Evolutionary conservation across 306 rosid genomes (phyloP).

Genomic region (Quercus cerris): DNA sequence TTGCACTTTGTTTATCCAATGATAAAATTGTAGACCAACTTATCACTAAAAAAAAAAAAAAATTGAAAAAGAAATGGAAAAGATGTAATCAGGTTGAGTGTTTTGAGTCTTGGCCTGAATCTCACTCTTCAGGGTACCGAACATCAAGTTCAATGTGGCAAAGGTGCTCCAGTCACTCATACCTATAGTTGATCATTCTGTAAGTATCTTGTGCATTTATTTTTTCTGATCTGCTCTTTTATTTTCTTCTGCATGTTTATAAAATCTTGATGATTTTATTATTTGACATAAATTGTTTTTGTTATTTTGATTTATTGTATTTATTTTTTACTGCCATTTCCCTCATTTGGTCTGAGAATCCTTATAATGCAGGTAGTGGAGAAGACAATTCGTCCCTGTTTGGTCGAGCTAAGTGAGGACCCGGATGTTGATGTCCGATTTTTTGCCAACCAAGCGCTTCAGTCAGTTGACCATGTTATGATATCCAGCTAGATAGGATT

Average conservation of each 20-base stretch:
- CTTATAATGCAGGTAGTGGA: slow-evolving; percentile 71
- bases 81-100: slow-evolving; percentile 15
- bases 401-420: slow-evolving; percentile 91
- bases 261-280: not conserved
- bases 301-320: not conserved
- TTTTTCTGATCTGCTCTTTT: not conserved
- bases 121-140: slow-evolving; percentile 66
- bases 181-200: slow-evolving; percentile 91
- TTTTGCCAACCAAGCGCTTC: slow-evolving; percentile 85
- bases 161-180: slow-evolving; percentile 88
- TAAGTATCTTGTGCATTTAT: slow-evolving; percentile 32
- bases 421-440: slow-evolving; percentile 94
- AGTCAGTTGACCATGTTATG: slow-evolving; percentile 81
- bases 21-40: no score
- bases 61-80: not conserved
- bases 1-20: not conserved
- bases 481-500: slow-evolving; percentile 68
- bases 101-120: slow-evolving; percentile 28
- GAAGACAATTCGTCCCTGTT: slow-evolving; percentile 75
- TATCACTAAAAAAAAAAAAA: no score
- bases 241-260: not conserved
- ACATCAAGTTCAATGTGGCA: slow-evolving; percentile 91
- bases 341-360: slow-evolving; percentile 6
- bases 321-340: not conserved
- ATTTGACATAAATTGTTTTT: not conserved